Evolutionary conservation across 192 early-diverging fungal genomes (phyloP).

Genomic region (Allomyces javanicus): DNA sequence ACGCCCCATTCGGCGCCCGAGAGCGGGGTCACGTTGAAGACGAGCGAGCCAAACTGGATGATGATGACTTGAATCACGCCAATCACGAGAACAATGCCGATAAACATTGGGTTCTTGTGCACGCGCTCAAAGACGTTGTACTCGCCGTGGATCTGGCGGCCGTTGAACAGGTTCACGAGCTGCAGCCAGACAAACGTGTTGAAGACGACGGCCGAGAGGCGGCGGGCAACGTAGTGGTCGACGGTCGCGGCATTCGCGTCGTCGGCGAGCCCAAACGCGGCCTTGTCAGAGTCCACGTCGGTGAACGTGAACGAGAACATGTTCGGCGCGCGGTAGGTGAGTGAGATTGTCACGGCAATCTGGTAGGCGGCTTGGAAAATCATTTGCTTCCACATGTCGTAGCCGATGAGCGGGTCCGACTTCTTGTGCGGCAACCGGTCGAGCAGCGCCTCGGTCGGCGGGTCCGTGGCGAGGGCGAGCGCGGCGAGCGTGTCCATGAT

Average conservation of each 20-base stretch:
- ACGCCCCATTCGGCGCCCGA: constrained; percentile 61
- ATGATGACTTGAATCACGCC: constrained; percentile 68
- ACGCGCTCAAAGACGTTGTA: constrained; percentile 73
- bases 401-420: constrained; percentile 59
- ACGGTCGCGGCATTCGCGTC: not conserved
- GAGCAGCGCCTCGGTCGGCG: constrained; percentile 65
- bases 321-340: constrained; percentile 31
- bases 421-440: constrained; percentile 53
- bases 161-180: constrained; percentile 90
- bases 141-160: constrained; percentile 51
- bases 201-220: constrained; percentile 64
- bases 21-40: constrained; percentile 55
- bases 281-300: not conserved
- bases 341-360: constrained; percentile 46
- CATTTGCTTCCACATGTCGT: constrained; percentile 84
- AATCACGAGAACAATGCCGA: constrained; percentile 54
- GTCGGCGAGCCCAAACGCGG: constrained; percentile 14
- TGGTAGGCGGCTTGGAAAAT: constrained; percentile 79
- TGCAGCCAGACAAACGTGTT: constrained; percentile 89
- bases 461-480: constrained; percentile 78
- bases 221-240: not conserved
- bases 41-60: constrained; percentile 66
- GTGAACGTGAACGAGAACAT: constrained; percentile 34
- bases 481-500: constrained; percentile 89
- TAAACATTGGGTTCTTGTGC: constrained; percentile 56